Evolutionary conservation across 2,329 filamentous ascomycete species (phyloP).

Genomic region (Macrophomina tecta): DNA sequence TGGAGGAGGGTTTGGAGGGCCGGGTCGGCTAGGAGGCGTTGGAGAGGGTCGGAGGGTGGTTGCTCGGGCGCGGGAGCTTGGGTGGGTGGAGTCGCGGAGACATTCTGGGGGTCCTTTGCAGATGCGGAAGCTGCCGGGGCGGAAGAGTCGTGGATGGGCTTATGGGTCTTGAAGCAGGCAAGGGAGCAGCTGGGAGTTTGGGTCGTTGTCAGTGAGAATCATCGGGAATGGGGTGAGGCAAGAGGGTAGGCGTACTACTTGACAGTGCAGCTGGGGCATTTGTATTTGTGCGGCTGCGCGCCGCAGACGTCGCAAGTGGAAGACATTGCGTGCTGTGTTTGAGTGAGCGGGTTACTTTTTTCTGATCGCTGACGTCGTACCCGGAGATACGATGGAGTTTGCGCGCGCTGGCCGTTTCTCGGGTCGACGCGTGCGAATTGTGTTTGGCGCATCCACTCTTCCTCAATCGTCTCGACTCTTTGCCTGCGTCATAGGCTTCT

Average conservation of each 20-base stretch:
- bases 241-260: neutral
- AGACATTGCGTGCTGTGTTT: neutral
- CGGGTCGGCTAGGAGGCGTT: neutral
- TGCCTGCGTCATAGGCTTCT: no score
- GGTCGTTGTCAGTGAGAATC: neutral
- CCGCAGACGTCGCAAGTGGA: constrained; percentile 18
- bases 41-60: neutral
- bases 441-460: neutral
- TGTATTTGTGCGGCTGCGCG: constrained; percentile 23
- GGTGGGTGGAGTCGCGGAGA: neutral
- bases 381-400: constrained; percentile 15
- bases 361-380: constrained; percentile 18
- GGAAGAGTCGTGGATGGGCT: constrained; percentile 10
- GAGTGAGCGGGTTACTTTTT: neutral
- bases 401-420: neutral
- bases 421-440: neutral
- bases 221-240: neutral
- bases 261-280: constrained; percentile 15
- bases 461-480: neutral
- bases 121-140: neutral
- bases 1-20: constrained; percentile 12
- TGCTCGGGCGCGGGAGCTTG: neutral
- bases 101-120: neutral
- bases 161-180: constrained; percentile 26
- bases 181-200: constrained; percentile 19